Evolutionary conservation across 2,329 filamentous ascomycete genomes (phyloP), one percentile per base, ranked within the genome.

Genomic region (Botrytis pseudocinerea): DNA sequence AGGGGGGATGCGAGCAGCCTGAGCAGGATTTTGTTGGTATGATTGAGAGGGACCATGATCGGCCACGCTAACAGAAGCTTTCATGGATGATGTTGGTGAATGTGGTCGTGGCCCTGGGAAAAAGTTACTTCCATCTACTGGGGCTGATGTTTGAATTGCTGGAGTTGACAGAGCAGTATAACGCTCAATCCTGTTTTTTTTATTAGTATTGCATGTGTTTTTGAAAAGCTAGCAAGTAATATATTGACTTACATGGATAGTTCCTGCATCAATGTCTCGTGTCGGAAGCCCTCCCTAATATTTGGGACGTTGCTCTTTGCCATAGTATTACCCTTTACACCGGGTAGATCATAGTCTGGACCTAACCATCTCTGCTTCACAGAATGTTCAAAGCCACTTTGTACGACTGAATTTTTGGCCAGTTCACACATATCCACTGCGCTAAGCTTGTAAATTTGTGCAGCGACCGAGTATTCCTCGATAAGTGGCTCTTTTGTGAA

Each of bases 391-490:
- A 97, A 99, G 10, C 96, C 96, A 81, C 94, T 97, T 82, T 99
- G 96, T 78, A 92, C 90, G 59, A 99, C 96, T 16, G 94, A 97
- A 81, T 98, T 95, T 83, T 97, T 97, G 38, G 96, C 96, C 73
- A 99, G 83, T 83, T 99, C 96, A 81, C 96, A 98, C 96, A 99
- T 99, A 80, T 99, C 96, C 6, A 98, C 95, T 0, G 95, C 92
- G 79, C 91, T 97, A 57, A 99, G 89, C 84, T 98, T 98, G 85
- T 98, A 99, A 74, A 99, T 99, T 83, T 99, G 96, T 7, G 96
- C 96, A 5, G 96, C 96, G 14, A 99, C 96, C 0, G 95, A 95
- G 80, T 99, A 99, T 81, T 99, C 96, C 82, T 99, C 96, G 77
- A 99, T 99, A 73, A 99, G 84, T 1, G 96, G 96, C 82, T 99